A percentile compares a stretch with the other conserved stretches of the same genome.
These are phyloP conservation scores for Trichoderma koningiopsis DNA, from an alignment of 2,329 filamentous ascomycete species.

Conservation along the genomic window DNA sequence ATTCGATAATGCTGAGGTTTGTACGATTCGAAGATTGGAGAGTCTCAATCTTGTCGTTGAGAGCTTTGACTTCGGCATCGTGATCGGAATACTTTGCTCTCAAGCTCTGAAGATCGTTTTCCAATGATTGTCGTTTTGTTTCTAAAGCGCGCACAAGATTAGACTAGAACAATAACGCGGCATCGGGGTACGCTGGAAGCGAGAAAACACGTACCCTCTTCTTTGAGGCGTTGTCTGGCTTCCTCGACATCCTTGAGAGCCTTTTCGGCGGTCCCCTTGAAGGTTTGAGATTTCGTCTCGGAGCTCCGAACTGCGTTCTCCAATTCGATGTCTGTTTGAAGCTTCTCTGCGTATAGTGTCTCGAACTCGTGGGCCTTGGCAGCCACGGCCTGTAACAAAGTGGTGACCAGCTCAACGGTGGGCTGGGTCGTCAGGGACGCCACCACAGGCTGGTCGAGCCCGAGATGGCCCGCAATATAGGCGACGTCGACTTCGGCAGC, in stretches of 20 bases:
- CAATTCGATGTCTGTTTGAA: conserved; percentile 87
- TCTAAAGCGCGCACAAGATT: conserved; percentile 56
- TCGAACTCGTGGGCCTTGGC: conserved; percentile 82
- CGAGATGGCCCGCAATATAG: conserved; percentile 73
- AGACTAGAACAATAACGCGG: background rate
- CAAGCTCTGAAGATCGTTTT: conserved; percentile 68
- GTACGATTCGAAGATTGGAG: conserved; percentile 93
- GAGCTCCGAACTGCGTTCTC: conserved; percentile 85
- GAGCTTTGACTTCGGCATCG: conserved; percentile 67
- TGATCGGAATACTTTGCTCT: conserved; percentile 26
- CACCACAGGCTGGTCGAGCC: conserved; percentile 66
- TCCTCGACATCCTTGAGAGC: conserved; percentile 82
- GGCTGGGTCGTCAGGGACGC: conserved; percentile 64
- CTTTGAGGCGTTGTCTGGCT: conserved; percentile 75
- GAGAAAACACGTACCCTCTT: conserved; percentile 65
- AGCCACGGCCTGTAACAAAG: conserved; percentile 73
- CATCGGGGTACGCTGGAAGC: background rate
- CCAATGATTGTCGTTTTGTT: conserved; percentile 70
- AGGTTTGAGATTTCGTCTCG: conserved; percentile 78
- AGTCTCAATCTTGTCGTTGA: conserved; percentile 80
- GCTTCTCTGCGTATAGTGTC: conserved; percentile 80
- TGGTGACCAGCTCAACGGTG: conserved; percentile 75
- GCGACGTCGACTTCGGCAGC: conserved; percentile 63
- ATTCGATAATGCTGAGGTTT: conserved; percentile 83
- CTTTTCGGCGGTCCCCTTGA: conserved; percentile 81